Evolutionary conservation across 176 grass and related monocot species (phyloP).

Genomic region (Phoenix dactylifera): DNA sequence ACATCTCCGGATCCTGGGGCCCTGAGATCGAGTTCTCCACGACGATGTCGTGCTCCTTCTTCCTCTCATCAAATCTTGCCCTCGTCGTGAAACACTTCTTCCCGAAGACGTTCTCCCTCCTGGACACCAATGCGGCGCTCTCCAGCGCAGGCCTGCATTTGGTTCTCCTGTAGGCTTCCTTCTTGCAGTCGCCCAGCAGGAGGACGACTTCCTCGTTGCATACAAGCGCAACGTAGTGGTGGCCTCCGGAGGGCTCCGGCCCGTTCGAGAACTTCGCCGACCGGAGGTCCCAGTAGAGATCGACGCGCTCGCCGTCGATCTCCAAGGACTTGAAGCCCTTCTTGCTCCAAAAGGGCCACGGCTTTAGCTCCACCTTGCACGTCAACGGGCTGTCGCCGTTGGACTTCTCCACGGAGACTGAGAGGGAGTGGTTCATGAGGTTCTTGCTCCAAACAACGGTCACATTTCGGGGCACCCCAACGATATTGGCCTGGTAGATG

Average conservation of each 20-base stretch:
- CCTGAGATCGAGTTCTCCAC: conserved; percentile 52
- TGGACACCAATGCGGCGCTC: conserved; percentile 47
- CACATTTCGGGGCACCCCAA: conserved; percentile 33
- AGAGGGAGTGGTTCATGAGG: conserved; percentile 90
- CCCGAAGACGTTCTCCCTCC: conserved; percentile 56
- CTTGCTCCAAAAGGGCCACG: conserved; percentile 94
- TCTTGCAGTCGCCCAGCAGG: conserved; percentile 64
- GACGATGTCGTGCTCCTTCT: conserved; percentile 58
- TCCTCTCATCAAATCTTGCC: conserved; percentile 33
- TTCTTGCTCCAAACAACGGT: conserved; percentile 70
- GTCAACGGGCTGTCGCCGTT: conserved; percentile 16
- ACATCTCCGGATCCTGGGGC: conserved; percentile 59
- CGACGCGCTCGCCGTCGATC: conserved; percentile 42
- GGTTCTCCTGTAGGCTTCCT: conserved; percentile 80
- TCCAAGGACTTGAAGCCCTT: conserved; percentile 68
- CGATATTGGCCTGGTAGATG: conserved; percentile 48
- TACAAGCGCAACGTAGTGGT: conserved; percentile 65
- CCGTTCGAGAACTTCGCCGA: conserved; percentile 61
- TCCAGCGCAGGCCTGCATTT: conserved; percentile 66
- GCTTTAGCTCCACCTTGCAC: conserved; percentile 89
- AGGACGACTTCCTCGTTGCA: conserved; percentile 60
- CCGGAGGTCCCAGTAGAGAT: conserved; percentile 82
- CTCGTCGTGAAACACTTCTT: conserved; percentile 44
- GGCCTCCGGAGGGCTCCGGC: conserved; percentile 52
- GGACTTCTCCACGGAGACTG: conserved; percentile 49